These are phyloP conservation scores for Fraxinus pennsylvanica DNA, from an alignment of 257 asterid species.

Conservation along the genomic window DNA sequence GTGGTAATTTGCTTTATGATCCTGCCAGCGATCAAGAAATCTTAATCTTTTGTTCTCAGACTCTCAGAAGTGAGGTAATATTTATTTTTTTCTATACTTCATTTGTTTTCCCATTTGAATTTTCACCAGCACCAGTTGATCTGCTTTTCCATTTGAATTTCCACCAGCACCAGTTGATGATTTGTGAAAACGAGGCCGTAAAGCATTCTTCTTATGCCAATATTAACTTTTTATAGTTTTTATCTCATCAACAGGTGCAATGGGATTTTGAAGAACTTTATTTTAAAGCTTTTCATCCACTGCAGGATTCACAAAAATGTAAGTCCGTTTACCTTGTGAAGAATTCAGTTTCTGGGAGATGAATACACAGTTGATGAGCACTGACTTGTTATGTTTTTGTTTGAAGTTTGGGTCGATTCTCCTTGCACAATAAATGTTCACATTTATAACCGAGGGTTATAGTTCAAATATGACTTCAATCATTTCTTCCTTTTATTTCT, in stretches of 20 bases:
- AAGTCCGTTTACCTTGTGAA: conserved; percentile 37
- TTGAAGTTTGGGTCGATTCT: conserved; percentile 8
- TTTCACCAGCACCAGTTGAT: not conserved
- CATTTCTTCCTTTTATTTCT: not conserved
- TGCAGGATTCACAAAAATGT: conserved; percentile 84
- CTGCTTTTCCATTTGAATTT: no score
- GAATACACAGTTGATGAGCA: not conserved
- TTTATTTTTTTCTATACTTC: conserved; percentile 4
- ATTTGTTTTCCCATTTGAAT: conserved; percentile 8
- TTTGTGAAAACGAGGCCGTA: conserved; percentile 23
- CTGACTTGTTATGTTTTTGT: conserved; percentile 13
- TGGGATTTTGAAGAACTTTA: conserved; percentile 98
- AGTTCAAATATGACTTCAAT: not conserved
- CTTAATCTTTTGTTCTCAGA: conserved; percentile 90
- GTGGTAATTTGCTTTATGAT: conserved; percentile 97
- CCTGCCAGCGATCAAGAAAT: conserved; percentile 89
- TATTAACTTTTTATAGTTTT: not conserved
- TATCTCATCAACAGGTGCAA: conserved; percentile 43
- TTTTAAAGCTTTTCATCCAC: conserved; percentile 87
- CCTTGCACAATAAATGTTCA: not conserved
- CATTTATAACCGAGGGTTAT: not conserved
- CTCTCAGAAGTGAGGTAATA: conserved; percentile 95
- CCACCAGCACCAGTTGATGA: not conserved
- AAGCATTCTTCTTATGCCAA: conserved; percentile 18
- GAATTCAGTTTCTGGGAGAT: conserved; percentile 6